phyloP scores from a whole-genome alignment of 257 asterid species.

The Nicotiana undulata region DNA sequence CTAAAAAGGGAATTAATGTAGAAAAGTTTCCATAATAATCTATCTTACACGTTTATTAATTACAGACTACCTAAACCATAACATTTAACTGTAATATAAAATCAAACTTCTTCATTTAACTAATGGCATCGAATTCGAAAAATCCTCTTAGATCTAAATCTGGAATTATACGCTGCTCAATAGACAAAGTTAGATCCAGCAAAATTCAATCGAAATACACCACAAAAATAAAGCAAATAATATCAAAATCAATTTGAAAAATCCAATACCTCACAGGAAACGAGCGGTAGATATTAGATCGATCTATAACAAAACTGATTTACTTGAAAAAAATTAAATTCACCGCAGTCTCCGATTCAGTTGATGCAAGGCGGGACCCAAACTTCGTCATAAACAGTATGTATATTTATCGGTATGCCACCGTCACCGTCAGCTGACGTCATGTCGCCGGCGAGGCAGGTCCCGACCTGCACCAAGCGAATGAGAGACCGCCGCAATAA shows the following conservation, averaged over 20 bases:
- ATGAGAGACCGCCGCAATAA: background rate
- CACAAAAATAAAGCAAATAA: background rate
- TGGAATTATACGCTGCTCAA: background rate
- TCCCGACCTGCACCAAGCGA: conserved; percentile 15
- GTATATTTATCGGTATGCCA: background rate
- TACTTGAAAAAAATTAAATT: background rate
- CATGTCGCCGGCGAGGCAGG: background rate
- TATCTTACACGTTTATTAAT: background rate
- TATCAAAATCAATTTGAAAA: background rate
- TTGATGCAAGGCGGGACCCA: conserved; percentile 11
- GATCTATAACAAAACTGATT: background rate
- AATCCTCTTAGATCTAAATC: background rate
- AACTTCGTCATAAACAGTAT: background rate
- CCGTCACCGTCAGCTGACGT: background rate
- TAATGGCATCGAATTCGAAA: background rate
- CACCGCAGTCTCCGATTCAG: conserved; percentile 4
- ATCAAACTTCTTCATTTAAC: background rate
- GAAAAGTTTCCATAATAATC: background rate
- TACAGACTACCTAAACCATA: background rate
- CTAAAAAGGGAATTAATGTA: background rate
- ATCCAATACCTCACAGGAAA: background rate
- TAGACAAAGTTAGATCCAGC: background rate
- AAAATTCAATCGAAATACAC: background rate
- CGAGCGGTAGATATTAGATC: background rate
- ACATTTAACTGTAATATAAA: background rate